Evolutionary conservation across 2,329 filamentous ascomycete species (phyloP), one percentile per base, ranked within the genome.

Genomic region (Pseudocercospora eumusae): DNA sequence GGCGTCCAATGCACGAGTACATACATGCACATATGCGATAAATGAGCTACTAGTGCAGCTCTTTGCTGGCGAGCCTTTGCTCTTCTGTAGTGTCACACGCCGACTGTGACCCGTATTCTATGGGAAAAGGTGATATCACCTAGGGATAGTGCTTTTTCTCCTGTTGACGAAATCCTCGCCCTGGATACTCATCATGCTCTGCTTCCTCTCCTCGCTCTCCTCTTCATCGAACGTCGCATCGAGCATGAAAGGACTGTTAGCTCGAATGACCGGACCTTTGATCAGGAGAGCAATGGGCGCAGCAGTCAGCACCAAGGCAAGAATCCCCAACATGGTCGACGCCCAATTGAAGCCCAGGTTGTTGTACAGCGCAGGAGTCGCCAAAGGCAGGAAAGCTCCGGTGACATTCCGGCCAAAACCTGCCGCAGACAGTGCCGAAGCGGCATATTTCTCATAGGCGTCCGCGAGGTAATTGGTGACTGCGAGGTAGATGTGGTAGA

Each of bases 401-500:
- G 79, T 76, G 0, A 75, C 59, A 59, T 82, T 82, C 64, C 82
- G 79, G 4, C 77, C 74, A 23, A 82, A 73, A 0, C 75, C 76
- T 2, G 79, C 75, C 0, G 78, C 80, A 0, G 76, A 78, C 9
- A 81, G 73, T 0, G 79, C 78, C 31, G 77, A 80, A 0, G 76
- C 80, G 3, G 80, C 79, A 63, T 81, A 82, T 57, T 78, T 78
- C 10, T 75, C 73, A 60, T 82, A 83, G 1, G 78, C 75, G 64
- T 82, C 81, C 0, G 80, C 74, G 10, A 82, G 71, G 44, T 82
- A 83, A 50, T 76, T 77, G 45, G 81, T 75, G 1, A 80, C 81
- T 74, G 81, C 81, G 1, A 83, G 71, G 45, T 82, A 82, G 0
- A 83, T 74, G 2, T 76, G 79, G 62, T 82, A 83, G 63, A 83